Evolutionary conservation across 2,329 filamentous ascomycete genomes (phyloP), one percentile per base, ranked within the genome.

Genomic region (Ilyonectria robusta): DNA sequence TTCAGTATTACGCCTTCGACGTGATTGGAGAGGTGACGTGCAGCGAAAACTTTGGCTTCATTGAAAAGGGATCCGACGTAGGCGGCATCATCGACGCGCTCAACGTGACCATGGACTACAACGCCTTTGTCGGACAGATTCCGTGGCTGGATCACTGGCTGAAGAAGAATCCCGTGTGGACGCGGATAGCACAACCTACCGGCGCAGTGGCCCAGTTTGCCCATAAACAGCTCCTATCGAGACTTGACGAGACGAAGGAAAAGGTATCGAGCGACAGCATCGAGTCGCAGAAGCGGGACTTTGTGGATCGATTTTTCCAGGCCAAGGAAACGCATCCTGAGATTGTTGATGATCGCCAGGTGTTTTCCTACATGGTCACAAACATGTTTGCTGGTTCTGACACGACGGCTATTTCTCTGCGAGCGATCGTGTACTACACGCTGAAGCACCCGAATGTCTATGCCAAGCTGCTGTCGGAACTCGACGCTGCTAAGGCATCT

Each of bases 81-180:
- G 60, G 67, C 1, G 59, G 67, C 1, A 71, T 74, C 3, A 70
- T 74, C 3, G 66, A 66, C 0, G 64, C 69, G 1, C 69, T 67
- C 1, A 71, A 69, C 0, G 58, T 64, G 2, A 65, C 71, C 0
- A 67, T 74, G 6, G 70, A 70, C 2, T 74, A 74, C n/a, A 74
- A 74, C 47, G 65, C 72, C 0, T 59, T 68, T 0, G 64, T 74
- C 1, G 73, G 72, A 8, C 72, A 74, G 31, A 65, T 73, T 1
- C 72, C 72, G 4, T 74, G 72, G 72, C 40, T 74, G 1, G 72
- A 74, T 7, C 60, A 66, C 33, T 74, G 72, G 70, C 4, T 74
- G 1, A 72, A 74, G 40, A 74, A 74, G 42, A 74, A 74, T 9
- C 72, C 72, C 1, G 29, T 74, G 1, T 65, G 50, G 42, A 31